Conservation (phyloP, 2,329 filamentous ascomycete species). For the Venturiaceae sp. region DNA sequence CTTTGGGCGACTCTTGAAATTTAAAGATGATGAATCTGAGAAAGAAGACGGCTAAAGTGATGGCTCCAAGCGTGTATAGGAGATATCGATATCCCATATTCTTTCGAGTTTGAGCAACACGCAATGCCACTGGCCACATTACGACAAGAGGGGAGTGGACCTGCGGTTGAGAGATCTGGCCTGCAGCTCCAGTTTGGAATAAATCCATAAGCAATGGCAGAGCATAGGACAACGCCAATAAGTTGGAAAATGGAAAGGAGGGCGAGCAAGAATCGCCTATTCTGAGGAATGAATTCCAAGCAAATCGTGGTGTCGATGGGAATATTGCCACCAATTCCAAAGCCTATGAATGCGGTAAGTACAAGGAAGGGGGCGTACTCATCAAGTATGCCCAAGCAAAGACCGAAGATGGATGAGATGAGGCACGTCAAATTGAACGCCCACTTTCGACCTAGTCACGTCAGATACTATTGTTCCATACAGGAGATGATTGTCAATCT, state of each 20-base stretch:
- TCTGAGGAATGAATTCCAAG: constrained; percentile 40
- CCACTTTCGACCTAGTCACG: constrained; percentile 40
- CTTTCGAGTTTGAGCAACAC: constrained; percentile 42
- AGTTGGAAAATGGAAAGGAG: constrained; percentile 44
- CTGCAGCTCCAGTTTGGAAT: constrained; percentile 58
- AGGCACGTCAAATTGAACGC: constrained; percentile 73
- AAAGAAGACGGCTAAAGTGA: constrained; percentile 62
- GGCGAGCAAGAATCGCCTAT: constrained; percentile 44
- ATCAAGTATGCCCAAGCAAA: constrained; percentile 57
- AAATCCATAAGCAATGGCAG: constrained; percentile 61
- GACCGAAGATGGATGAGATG: constrained; percentile 61
- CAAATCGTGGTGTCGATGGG: constrained; percentile 45
- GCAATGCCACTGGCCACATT: constrained; percentile 16
- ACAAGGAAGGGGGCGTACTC: constrained; percentile 43
- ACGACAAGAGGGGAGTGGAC: constrained; percentile 36
- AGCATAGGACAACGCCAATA: constrained; percentile 26
- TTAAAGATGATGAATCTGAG: constrained; percentile 58
- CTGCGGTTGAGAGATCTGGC: constrained; percentile 30
- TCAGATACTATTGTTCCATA: background rate
- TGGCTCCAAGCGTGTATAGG: constrained; percentile 55
- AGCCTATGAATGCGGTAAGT: constrained; percentile 57
- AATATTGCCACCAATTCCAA: constrained; percentile 60
- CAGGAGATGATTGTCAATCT: background rate
- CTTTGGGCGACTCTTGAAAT: constrained; percentile 68
- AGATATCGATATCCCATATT: constrained; percentile 78